Evolutionary conservation across 2,329 filamentous ascomycete species (phyloP), one percentile per base, ranked within the genome.

Genomic region (Aspergillus sp.): DNA sequence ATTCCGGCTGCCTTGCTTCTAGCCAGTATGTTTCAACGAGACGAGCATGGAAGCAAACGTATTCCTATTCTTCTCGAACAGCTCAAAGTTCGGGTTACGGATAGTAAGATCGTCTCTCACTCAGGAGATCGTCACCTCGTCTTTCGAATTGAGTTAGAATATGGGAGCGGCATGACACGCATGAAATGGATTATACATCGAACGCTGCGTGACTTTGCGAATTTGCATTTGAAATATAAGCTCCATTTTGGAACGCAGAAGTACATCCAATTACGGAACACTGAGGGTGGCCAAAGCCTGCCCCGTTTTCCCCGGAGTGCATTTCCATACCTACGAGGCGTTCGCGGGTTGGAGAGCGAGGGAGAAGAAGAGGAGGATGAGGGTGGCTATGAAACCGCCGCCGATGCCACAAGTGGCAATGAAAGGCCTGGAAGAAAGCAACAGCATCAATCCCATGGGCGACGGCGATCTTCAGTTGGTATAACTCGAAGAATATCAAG

Each of bases 141-240:
- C 8, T 96, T 98, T 73, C 89, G 88, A 45, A 93, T 99, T 56
- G 91, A 96, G 66, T 81, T 99, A 15, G 95, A 99, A 72, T 99
- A 99, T 72, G 95, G 95, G 14, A 98, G 90, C 70, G 96, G 95
- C 0, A 86, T 95, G 56, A 97, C 93, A 55, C 85, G 95, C 57
- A 98, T 99, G 96, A 91, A 90, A 70, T 99, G 95, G 95, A 88
- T 90, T 17, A 90, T 99, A 58, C 87, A 91, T 67, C 85, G 95
- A 54, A 93, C 91, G 9, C 84, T 98, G 40, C 84, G 87, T 66
- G 95, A 99, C 71, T 96, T 99, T 66, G 86, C 91, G 66, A 96
- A 97, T 67, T 80, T 99, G 37, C 95, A 99, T 75, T 81, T 92
- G 68, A 93, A 96, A 66, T 99, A 98, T 82, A 96, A 95, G 72